Evolutionary conservation across 2,329 filamentous ascomycete species (phyloP).

Genomic region (Apiospora aurea): DNA sequence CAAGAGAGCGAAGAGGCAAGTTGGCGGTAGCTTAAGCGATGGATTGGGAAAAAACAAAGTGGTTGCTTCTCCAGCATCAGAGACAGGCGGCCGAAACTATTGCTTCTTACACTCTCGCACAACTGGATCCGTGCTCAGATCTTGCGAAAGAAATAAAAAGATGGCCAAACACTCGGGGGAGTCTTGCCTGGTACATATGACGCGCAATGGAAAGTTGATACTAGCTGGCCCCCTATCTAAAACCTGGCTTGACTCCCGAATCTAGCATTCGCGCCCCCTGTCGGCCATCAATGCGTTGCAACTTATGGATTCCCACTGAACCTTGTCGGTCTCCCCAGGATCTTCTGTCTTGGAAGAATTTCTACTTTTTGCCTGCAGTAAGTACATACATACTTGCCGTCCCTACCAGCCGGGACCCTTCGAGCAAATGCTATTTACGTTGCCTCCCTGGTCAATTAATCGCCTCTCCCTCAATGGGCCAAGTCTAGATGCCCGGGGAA

Average conservation of each 20-base stretch:
- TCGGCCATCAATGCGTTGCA: constrained; percentile 29
- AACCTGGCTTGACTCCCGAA: constrained; percentile 25
- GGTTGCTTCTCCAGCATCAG: constrained; percentile 2
- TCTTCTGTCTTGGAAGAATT: constrained; percentile 20
- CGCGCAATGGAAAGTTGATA: constrained; percentile 7
- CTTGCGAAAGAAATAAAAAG: constrained; percentile 5
- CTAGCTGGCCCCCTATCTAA: constrained; percentile 21
- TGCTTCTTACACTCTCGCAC: constrained; percentile 11
- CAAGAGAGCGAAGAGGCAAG: constrained; percentile 3
- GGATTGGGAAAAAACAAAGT: constrained; percentile 16
- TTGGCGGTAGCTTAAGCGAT: neutral
- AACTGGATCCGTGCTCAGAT: constrained; percentile 23
- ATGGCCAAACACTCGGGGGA: constrained; percentile 23
- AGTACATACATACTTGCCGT: neutral
- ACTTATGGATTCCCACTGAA: constrained; percentile 26
- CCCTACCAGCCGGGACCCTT: neutral
- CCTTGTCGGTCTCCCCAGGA: constrained; percentile 23
- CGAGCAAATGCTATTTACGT: neutral
- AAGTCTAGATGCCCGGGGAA: neutral
- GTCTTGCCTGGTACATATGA: constrained; percentile 25
- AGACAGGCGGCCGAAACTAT: constrained; percentile 20
- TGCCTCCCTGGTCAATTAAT: neutral
- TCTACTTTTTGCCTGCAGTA: neutral
- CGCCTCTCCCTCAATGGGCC: neutral
- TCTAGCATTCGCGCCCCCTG: constrained; percentile 27